Percentiles rank a stretch among this genome's conserved stretches.
Conservation (phyloP, 129 eudicot species). For the Escallonia herrerae region DNA sequence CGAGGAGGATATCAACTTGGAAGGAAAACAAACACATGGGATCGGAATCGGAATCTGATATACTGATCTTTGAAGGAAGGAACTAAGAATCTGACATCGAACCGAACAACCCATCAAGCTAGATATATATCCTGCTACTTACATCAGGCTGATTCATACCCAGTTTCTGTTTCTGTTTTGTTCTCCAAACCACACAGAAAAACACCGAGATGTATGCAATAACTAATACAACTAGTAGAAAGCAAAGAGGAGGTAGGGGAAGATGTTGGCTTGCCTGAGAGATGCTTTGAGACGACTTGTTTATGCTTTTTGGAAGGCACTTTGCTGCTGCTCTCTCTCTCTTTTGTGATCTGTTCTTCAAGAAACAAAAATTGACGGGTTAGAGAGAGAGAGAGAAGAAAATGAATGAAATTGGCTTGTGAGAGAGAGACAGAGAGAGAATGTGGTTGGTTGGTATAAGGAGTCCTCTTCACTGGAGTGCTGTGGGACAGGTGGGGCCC, state of each 20-base stretch:
- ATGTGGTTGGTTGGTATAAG: background rate
- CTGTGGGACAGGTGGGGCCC: background rate
- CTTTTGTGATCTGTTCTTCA: background rate
- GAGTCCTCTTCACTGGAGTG: background rate
- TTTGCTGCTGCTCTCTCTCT: background rate
- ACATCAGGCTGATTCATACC: too few species aligned
- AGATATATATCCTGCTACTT: too few species aligned
- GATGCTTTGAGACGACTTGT: background rate
- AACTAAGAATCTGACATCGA: too few species aligned
- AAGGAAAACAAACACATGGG: too few species aligned
- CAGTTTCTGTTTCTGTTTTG: background rate
- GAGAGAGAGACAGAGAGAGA: conserved; percentile 2
- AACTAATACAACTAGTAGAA: background rate
- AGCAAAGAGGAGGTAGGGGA: background rate
- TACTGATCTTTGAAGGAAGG: too few species aligned
- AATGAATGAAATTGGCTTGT: background rate
- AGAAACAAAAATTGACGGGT: background rate
- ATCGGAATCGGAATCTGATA: too few species aligned
- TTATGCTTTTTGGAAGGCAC: conserved; percentile 4
- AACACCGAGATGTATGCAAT: background rate
- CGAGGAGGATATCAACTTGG: too few species aligned
- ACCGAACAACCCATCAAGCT: too few species aligned
- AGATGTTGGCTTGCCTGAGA: background rate
- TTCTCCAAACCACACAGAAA: background rate
- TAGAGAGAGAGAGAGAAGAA: background rate